Evolutionary conservation across 2,329 filamentous ascomycete species (phyloP), one percentile per base, ranked within the genome.

Genomic region (Pyricularia grisea): DNA sequence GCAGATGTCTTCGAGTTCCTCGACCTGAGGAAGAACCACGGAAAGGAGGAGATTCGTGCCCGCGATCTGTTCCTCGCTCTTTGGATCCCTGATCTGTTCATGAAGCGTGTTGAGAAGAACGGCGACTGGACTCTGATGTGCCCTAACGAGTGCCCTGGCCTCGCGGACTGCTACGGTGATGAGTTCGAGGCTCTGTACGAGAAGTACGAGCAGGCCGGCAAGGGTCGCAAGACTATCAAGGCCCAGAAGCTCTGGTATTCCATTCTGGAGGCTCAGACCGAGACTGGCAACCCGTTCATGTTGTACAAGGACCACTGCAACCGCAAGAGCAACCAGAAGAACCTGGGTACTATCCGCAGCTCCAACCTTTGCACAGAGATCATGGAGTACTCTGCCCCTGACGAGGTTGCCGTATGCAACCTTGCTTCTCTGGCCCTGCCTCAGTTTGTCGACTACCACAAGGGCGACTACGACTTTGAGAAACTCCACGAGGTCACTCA

Each of bases 271-370:
- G 92, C 95, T 67, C 95, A 99, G 84, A 98, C 94, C 42, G 95
- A 99, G 88, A 99, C 95, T 65, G 95, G 95, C 75, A 98, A 97
- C 82, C 95, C 95, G 66, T 99, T 97, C 83, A 99, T 99, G 93
- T 90, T 98, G 71, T 99, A 99, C 90, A 99, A 99, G 87, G 95
- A 99, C 82, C 87, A 90, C 77, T 94, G 92, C 88, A 99, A 99
- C 88, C 89, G 89, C 80, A 99, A 99, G 91, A 97, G 94, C 86
- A 99, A 99, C 88, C 95, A 99, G 85, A 98, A 99, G 90, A 99
- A 99, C 82, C 87, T 99, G 36, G 95, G 95, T 73, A 97, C 94
- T 72, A 99, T 99, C 76, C 93, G 93, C 81, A 97, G 93, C 86
- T 99, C 95, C 77, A 99, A 99, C 81, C 86, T 99, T 66, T 99